Base-by-base conservation (phyloP, 495 filamentous ascomycete genomes). In the Daldinia grandis region DNA sequence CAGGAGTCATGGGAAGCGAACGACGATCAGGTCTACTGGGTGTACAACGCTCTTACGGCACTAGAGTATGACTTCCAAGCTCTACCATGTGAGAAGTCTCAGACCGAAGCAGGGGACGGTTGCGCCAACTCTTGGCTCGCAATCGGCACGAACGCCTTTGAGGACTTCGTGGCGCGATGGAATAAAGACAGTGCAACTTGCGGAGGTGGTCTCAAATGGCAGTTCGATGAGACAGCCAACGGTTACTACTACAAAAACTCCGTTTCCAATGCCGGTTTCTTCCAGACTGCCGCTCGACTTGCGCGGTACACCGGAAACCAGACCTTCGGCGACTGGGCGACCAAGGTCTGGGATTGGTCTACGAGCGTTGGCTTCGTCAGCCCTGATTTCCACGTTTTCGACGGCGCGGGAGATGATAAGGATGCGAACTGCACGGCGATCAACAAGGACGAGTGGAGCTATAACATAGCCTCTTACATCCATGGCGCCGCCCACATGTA, bases 21-120 rank as follows among this genome's bases (percentile, higher is more conserved):
- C 74, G 93, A 96, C 71, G 93, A 96, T 75, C 93, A 95, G 73
- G 89, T 84, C 0, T 97, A 96, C 76, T 97, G 93, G 93, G 91
- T 85, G 42, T 89, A 95, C 75, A 85, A 90, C 12, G 91, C 88
- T 30, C 91, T 97, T 85, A 86, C 88, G 1, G 93, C 93, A 0
- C 90, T 93, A 4, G 93, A 97, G 74, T 85, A 88, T 61, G 89
- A 87, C 59, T 95, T 89, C 72, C 58, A 66, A 15, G 63, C 73
- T 2, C 60, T 77, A 21, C 75, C 71, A 5, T 69, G 71, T 37
- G 49, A 63, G n/a, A 40, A 27, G 17, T 55, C 71, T 15, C 54
- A 49, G 28, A 40, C 89, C 87, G 0, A 79, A 88, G 60, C 87
- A 86, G 1, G 81, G 83, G 27, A 30, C 56, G 3, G 86, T 84